phyloP scores from a whole-genome alignment of 2,329 filamentous ascomycete genomes.

The Aspergillus sp. region DNA sequence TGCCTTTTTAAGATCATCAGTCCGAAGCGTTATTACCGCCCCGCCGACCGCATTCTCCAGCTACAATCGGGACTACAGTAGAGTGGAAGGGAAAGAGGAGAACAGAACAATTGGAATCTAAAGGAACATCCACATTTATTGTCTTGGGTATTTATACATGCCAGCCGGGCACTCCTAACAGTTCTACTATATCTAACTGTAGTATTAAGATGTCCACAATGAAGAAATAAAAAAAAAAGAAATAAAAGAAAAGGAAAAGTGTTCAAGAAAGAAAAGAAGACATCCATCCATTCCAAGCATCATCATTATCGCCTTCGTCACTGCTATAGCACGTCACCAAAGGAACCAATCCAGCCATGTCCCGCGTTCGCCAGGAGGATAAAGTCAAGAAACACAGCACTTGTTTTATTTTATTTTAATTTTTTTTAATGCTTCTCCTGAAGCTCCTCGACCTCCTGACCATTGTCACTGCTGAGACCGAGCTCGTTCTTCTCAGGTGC shows the following conservation, averaged over 20 bases:
- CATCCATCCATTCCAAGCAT: neutral
- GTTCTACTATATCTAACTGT: neutral
- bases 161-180: neutral
- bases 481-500: conserved; percentile 3
- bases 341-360: neutral
- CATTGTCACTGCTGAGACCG: conserved; percentile 1
- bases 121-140: neutral
- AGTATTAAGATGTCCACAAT: neutral
- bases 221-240: neutral
- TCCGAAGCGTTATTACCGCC: too few species aligned
- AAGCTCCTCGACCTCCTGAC: neutral
- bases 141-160: conserved; percentile 1
- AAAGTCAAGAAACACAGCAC: neutral
- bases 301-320: neutral
- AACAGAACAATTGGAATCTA: too few species aligned
- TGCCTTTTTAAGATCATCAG: too few species aligned
- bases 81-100: too few species aligned
- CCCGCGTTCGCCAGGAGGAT: neutral
- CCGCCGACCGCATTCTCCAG: too few species aligned
- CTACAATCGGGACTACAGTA: too few species aligned
- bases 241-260: neutral
- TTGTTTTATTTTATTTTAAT: too few species aligned
- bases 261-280: neutral
- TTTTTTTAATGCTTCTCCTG: neutral
- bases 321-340: neutral